Conservation (phyloP, 352 stramenopile species). For the Phytophthora idaei region DNA sequence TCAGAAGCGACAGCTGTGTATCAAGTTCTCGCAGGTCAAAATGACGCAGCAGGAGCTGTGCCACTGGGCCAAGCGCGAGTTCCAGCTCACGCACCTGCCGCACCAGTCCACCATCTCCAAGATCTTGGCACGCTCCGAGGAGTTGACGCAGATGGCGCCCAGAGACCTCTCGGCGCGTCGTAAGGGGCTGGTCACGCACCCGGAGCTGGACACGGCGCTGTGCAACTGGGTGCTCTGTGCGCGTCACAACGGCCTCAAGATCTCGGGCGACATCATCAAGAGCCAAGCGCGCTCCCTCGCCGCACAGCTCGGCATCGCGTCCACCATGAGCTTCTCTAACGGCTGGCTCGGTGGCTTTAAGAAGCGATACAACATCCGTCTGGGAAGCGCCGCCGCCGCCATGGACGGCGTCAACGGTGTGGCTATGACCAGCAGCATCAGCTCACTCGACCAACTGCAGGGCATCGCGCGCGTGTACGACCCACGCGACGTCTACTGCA, state of each 20-base stretch:
- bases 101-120: slow-evolving; percentile 73
- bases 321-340: slow-evolving; percentile 66
- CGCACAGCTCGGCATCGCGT: slow-evolving; percentile 43
- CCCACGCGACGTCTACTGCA: slow-evolving; percentile 58
- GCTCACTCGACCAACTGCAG: slow-evolving; percentile 44
- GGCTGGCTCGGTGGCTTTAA: slow-evolving; percentile 72
- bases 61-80: slow-evolving; percentile 66
- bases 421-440: slow-evolving; percentile 14
- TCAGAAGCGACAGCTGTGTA: slow-evolving; percentile 66
- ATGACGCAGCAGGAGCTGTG: slow-evolving; percentile 73
- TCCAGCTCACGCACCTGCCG: slow-evolving; percentile 56
- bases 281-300: slow-evolving; percentile 53
- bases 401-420: slow-evolving; percentile 28
- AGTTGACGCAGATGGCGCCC: slow-evolving; percentile 57
- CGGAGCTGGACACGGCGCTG: slow-evolving; percentile 63
- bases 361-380: slow-evolving; percentile 63
- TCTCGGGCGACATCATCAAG: slow-evolving; percentile 70
- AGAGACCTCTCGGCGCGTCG: slow-evolving; percentile 45
- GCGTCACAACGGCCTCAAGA: slow-evolving; percentile 52
- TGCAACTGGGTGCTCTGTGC: slow-evolving; percentile 66
- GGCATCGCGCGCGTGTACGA: slow-evolving; percentile 43
- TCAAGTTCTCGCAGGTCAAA: slow-evolving; percentile 58
- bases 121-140: slow-evolving; percentile 51
- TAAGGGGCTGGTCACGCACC: slow-evolving; percentile 54
- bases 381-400: slow-evolving; percentile 36